These are phyloP conservation scores for Acer campestre DNA, from an alignment of 345 rosid species.

Conservation along the genomic window DNA sequence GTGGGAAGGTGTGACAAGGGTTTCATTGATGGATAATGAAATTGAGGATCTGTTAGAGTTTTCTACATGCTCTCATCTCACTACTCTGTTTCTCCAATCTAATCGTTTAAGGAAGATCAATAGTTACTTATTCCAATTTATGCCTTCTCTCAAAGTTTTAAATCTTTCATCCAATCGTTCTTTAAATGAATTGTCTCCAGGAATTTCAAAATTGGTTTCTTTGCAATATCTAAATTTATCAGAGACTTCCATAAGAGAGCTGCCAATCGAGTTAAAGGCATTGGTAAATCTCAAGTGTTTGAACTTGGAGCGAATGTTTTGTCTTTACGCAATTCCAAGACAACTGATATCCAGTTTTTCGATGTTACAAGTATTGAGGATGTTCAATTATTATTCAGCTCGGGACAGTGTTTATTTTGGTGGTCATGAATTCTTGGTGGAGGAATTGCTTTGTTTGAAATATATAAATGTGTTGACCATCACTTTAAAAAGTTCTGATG, in stretches of 20 bases:
- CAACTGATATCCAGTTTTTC: not conserved
- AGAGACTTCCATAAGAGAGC: not conserved
- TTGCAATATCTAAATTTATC: conserved; percentile 33
- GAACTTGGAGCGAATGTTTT: conserved; percentile 15
- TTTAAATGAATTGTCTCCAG: conserved; percentile 20
- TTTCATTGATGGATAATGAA: not conserved
- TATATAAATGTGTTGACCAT: not conserved
- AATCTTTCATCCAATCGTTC: conserved; percentile 26
- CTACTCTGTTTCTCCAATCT: conserved; percentile 21
- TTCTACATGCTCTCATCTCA: conserved; percentile 23
- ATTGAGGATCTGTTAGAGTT: conserved; percentile 6
- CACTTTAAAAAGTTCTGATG: not conserved
- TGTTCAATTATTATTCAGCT: not conserved
- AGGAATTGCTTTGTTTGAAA: conserved; percentile 11
- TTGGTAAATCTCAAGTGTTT: conserved; percentile 26
- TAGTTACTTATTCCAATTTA: conserved; percentile 5
- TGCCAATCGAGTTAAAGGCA: conserved; percentile 28
- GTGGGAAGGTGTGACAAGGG: conserved; percentile 18
- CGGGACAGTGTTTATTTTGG: not conserved
- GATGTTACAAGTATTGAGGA: conserved; percentile 7
- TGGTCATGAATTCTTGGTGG: not conserved
- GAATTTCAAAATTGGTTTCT: not conserved
- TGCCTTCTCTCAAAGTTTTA: conserved; percentile 27
- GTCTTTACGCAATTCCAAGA: conserved; percentile 15
- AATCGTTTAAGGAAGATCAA: not conserved